phyloP scores from a whole-genome alignment of 2,329 filamentous ascomycete species.

The Aspergillus brunneoviolaceus region DNA sequence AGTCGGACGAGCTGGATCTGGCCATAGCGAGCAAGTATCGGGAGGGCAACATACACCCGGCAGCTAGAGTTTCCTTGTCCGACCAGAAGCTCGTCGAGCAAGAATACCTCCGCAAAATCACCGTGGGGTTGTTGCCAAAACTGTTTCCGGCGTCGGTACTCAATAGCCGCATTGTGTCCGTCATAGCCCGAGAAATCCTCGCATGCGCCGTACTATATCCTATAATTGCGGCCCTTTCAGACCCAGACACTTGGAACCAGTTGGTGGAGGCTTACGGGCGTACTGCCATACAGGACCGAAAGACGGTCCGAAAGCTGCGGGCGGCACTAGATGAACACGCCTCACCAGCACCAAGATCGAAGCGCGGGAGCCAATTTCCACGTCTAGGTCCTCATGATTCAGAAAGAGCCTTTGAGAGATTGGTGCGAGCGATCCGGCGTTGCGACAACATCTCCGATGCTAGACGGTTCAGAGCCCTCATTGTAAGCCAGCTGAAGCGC shows the following conservation, averaged over 20 bases:
- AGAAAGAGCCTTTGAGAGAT: constrained; percentile 90
- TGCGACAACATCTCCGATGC: constrained; percentile 91
- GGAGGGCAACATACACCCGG: constrained; percentile 83
- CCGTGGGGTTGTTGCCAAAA: constrained; percentile 68
- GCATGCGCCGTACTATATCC: constrained; percentile 87
- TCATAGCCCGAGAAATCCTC: constrained; percentile 85
- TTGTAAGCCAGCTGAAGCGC: constrained; percentile 85
- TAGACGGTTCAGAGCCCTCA: constrained; percentile 84
- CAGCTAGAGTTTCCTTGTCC: constrained; percentile 77
- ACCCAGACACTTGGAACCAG: constrained; percentile 98
- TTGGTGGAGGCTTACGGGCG: constrained; percentile 86
- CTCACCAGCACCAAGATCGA: constrained; percentile 69
- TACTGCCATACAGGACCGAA: constrained; percentile 88
- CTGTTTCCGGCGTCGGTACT: constrained; percentile 72
- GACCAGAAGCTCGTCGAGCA: constrained; percentile 85
- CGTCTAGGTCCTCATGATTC: constrained; percentile 78
- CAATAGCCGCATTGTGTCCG: constrained; percentile 75
- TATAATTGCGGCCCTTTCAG: constrained; percentile 73
- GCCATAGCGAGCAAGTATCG: constrained; percentile 94
- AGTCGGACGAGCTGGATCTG: constrained; percentile 92
- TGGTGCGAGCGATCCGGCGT: constrained; percentile 83
- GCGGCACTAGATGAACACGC: constrained; percentile 93
- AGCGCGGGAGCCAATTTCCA: constrained; percentile 69
- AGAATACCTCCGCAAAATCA: constrained; percentile 77
- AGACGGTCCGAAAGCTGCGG: constrained; percentile 86